These are phyloP conservation scores for Euphorbia lathyris DNA, from an alignment of 345 rosid species.

Conservation along the genomic window DNA sequence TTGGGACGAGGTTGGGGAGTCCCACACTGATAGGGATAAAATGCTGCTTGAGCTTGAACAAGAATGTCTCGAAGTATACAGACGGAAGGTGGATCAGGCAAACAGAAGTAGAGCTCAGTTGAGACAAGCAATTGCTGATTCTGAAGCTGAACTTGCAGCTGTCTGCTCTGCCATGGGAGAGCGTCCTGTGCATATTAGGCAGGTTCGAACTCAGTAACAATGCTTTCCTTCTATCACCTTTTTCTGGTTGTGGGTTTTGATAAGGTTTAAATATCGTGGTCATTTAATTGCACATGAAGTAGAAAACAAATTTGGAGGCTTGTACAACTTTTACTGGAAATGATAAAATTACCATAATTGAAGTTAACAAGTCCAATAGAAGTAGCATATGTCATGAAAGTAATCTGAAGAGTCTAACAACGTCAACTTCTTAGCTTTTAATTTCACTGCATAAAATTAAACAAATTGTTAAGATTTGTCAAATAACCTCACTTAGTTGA, in stretches of 20 bases:
- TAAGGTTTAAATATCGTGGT: background rate
- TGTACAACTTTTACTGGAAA: background rate
- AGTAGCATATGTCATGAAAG: background rate
- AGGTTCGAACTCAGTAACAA: conserved; percentile 40
- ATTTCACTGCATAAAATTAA: background rate
- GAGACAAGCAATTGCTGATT: conserved; percentile 77
- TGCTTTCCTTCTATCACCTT: background rate
- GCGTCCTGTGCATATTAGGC: conserved; percentile 82
- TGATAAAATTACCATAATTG: background rate
- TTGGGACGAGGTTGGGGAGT: conserved; percentile 98
- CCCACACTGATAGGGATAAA: conserved; percentile 73
- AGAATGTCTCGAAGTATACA: conserved; percentile 91
- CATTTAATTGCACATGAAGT: background rate
- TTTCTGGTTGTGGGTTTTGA: background rate
- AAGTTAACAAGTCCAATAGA: background rate
- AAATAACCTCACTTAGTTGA: background rate
- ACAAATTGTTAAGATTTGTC: background rate
- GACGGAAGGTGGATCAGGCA: conserved; percentile 89
- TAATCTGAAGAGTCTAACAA: background rate
- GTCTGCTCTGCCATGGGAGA: conserved; percentile 91
- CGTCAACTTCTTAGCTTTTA: background rate
- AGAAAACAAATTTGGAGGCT: background rate
- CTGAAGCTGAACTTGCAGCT: conserved; percentile 88
- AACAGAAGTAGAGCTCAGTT: conserved; percentile 80
- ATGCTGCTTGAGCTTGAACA: conserved; percentile 90